Evolutionary conservation across 2,329 filamentous ascomycete genomes (phyloP).

Genomic region (Ceratocystis lukuohia): DNA sequence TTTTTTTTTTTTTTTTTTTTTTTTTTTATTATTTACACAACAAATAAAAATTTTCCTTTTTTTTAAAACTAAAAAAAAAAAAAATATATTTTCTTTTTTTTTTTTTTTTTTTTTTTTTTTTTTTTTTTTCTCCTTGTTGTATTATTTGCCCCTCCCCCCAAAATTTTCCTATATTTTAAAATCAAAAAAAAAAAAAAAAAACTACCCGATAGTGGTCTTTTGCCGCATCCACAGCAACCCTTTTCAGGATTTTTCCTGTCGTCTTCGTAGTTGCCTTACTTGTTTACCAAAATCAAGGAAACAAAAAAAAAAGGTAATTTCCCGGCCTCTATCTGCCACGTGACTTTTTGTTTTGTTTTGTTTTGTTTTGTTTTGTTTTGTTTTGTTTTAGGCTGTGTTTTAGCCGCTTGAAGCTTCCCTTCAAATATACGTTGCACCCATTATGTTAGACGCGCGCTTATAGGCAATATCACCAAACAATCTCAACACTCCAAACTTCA

Average conservation of each 20-base stretch:
- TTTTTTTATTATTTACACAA: no score
- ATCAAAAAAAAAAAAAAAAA: background rate
- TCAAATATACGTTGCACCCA: background rate
- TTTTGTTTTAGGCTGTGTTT: background rate
- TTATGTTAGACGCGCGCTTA: background rate
- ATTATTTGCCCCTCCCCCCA: background rate
- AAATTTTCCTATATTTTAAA: background rate
- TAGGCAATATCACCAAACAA: background rate
- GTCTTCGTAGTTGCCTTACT: background rate
- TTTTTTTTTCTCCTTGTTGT: background rate
- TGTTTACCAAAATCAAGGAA: no score
- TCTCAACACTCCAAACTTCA: background rate
- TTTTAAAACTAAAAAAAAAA: no score
- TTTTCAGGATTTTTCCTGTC: background rate
- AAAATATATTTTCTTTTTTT: background rate
- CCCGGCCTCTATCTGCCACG: background rate
- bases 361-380: background rate
- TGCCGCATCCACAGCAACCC: background rate
- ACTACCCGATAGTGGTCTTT: background rate
- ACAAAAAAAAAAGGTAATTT: background rate
- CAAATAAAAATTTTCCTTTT: no score
- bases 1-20: background rate
- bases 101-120: background rate
- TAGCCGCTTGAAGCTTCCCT: background rate
- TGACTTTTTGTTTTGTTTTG: conserved; percentile 3